Base-by-base conservation (phyloP, 768 basidiomycete species). In the Pluteus cervinus region DNA sequence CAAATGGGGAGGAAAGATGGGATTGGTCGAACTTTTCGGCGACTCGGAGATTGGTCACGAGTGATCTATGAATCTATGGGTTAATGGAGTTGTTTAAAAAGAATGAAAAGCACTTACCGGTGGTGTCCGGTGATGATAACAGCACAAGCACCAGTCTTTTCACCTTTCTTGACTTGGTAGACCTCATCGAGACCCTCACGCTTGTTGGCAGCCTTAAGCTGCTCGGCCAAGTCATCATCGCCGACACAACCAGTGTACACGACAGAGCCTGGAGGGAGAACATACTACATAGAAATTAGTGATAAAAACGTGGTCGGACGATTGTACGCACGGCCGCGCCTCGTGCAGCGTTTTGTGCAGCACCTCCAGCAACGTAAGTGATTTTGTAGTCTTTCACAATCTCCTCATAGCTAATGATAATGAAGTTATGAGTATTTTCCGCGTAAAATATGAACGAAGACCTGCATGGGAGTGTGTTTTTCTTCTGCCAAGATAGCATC, bases 171-270 rank as follows among this genome's bases (percentile, higher is more conserved):
- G 51, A 98, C 89, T 50, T 81, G 83, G 63, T 98, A 99, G 3
- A 84, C 85, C 46, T 92, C 75, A 41, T 79, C 67, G 42, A 99
- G 75, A 9, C 90, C 91, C 63, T 97, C 96, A 37, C 85, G 82
- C 62, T 81, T 74, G 75, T 99, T 98, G 39, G 92, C 94, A 7
- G 67, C 74, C 46, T 82, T 80, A 49, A 98, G 76, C 54, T 96
- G 90, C 46, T 86, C 73, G 5, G 91, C 88, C 28, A 97, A 77
- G n/a, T 79, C 75, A 50, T 99, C 96, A 41, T 92, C 73, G 28
- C 96, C 96, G 44, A 99, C 96, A 47, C 83, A 86, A 15, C 96
- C 96, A 21, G 89, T 75, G 71, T 87, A 99, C 18, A 91, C 94
- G 33, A 96, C 92, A 8, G 90, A 92, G 34, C 74, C 62, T 7